Conservation (phyloP, 2,329 filamentous ascomycete species). For the Pseudogymnoascus sp. region DNA sequence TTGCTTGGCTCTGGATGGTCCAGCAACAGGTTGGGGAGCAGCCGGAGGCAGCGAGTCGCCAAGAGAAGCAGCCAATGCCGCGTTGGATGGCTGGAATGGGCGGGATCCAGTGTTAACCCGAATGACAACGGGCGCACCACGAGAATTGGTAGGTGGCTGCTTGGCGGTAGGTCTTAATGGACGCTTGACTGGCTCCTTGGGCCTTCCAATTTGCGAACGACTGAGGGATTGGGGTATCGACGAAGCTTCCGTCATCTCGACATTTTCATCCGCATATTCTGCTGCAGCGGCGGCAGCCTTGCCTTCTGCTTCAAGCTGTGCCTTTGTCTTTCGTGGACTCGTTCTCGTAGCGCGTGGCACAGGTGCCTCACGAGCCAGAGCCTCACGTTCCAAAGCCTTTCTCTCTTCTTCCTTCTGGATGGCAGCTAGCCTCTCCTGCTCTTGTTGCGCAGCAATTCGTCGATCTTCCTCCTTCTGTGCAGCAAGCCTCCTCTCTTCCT, state of each 20-base stretch:
- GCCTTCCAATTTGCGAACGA: slow-evolving; percentile 42
- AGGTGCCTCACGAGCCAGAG: slow-evolving; percentile 27
- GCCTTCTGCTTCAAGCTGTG: slow-evolving; percentile 28
- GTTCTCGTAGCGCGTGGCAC: slow-evolving; percentile 39
- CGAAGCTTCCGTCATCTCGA: slow-evolving; percentile 51
- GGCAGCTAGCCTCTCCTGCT: slow-evolving; percentile 46
- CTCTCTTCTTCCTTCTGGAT: slow-evolving; percentile 50
- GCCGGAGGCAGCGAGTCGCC: slow-evolving; percentile 47
- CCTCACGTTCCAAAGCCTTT: slow-evolving; percentile 19
- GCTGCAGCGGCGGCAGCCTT: slow-evolving; percentile 26
- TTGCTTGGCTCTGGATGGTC: slow-evolving; percentile 21
- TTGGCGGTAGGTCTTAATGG: slow-evolving; percentile 54
- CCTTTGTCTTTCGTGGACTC: slow-evolving; percentile 46
- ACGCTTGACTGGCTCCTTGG: slow-evolving; percentile 46
- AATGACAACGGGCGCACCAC: slow-evolving; percentile 64
- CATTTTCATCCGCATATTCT: slow-evolving; percentile 35
- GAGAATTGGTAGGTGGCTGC: slow-evolving; percentile 50
- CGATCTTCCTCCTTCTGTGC: not conserved
- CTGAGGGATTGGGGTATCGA: slow-evolving; percentile 53
- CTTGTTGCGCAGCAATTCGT: slow-evolving; percentile 20
- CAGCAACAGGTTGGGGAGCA: slow-evolving; percentile 38
- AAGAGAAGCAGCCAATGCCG: slow-evolving; percentile 48
- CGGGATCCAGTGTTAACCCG: slow-evolving; percentile 62
- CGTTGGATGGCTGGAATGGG: slow-evolving; percentile 53
- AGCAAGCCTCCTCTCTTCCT: slow-evolving; percentile 37